Evolutionary conservation across 208 protist genomes (phyloP).

Genomic region (Acanthamoeba rhysodes): DNA sequence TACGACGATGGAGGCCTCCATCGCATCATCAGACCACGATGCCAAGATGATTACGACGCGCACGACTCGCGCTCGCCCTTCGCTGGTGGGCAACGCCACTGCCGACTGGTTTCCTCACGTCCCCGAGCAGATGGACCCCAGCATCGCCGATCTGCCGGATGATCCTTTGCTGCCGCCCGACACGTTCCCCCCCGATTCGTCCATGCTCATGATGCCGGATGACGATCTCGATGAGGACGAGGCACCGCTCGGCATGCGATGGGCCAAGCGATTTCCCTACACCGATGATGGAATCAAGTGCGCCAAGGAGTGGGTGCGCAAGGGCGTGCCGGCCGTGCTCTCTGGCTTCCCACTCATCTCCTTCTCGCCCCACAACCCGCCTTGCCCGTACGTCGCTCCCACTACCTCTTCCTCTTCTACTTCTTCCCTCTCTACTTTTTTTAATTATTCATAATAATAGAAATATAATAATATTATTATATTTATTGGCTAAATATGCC

Average conservation of each 20-base stretch:
- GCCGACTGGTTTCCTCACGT: neutral
- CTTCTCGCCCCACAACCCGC: neutral
- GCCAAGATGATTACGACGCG: neutral
- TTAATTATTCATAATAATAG: neutral
- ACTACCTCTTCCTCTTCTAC: neutral
- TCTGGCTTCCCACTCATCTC: neutral
- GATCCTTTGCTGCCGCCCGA: too few relatives aligned
- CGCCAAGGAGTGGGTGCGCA: constrained; percentile 36
- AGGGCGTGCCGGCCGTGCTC: constrained; percentile 15
- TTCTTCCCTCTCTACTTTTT: too few relatives aligned
- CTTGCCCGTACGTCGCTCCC: neutral
- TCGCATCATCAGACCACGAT: neutral
- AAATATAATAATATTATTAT: neutral
- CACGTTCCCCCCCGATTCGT: too few relatives aligned
- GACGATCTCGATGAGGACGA: neutral
- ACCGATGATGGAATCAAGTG: neutral
- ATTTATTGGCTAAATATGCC: neutral
- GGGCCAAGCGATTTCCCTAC: constrained; percentile 14
- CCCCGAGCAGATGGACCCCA: neutral
- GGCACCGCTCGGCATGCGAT: constrained; percentile 1
- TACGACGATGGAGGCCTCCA: too few relatives aligned
- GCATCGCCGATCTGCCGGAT: too few relatives aligned
- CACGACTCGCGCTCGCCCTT: neutral
- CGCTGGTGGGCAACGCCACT: neutral
- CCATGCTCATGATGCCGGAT: neutral